Evolutionary conservation across 78 protist genomes (phyloP), one percentile per base, ranked within the genome.

Genomic region (Trichosphaerium sp.): DNA sequence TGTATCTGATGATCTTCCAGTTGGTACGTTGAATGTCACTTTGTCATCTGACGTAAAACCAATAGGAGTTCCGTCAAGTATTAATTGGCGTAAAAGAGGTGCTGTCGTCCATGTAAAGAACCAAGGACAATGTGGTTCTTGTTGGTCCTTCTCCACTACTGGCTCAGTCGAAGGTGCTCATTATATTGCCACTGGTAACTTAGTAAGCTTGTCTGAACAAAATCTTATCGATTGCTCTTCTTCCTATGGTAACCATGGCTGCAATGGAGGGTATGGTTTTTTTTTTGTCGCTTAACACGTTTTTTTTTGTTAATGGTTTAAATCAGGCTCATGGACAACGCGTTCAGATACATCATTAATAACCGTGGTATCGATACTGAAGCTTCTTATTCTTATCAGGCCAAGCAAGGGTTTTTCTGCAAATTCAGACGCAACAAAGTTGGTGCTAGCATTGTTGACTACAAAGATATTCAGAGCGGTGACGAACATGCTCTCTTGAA

Each of bases 361-460:
- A 71, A 65, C 59, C 74, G 79, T 29, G 82, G 78, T n/a, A 62
- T 87, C 58, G 81, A 52, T 48, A 83, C 88, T 34, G 94, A 89
- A 83, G 64, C 74, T 31, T 34, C 38, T 23, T 88, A 92, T 75
- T 92, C 93, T 39, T 91, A 86, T 92, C n/a, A n/a, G n/a, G n/a
- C n/a, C n/a, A n/a, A n/a, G n/a, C n/a, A 1, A n/a, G 10, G 29
- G 3, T 65, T 52, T 14, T 15, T 8, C 10, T 77, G 84, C 77
- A 25, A 31, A 6, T 25, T 56, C 21, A 0, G 1, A 43, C 0
- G 25, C 4, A 62, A 18, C 11, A 29, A 28, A 52, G 28, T 57
- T n/a, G 58, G 47, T 0, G 77, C 64, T 35, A 55, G 47, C 35
- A 37, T 75, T 61, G 6, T 57, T 8, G 55, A 34, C 25, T 23